A percentile compares a stretch with the other conserved stretches of the same genome.
Evolutionary conservation across 2,329 filamentous ascomycete genomes (phyloP).

Genomic region (Neonectria sp.): DNA sequence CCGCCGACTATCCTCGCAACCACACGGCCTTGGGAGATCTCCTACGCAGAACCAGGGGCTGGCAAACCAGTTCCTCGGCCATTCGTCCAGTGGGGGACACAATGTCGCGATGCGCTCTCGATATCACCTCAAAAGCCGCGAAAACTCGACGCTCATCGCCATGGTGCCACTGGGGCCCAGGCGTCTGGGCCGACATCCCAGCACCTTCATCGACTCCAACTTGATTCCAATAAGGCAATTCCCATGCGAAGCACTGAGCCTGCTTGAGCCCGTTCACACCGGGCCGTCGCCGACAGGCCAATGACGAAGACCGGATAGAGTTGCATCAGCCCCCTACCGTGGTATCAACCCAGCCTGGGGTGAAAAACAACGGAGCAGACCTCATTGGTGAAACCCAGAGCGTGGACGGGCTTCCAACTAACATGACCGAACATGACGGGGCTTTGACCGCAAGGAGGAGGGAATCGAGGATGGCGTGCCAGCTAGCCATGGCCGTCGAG

Average conservation of each 20-base stretch:
- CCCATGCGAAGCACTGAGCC: slow-evolving; percentile 15
- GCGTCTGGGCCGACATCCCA: slow-evolving; percentile 1
- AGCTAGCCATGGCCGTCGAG: slow-evolving; percentile 1
- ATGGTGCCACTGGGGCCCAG: slow-evolving; percentile 15
- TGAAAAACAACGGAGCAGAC: slow-evolving; percentile 4
- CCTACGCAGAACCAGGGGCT: slow-evolving; percentile 1
- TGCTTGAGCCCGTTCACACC: slow-evolving; percentile 24
- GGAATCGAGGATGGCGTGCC: slow-evolving; percentile 41
- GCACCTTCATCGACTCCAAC: background rate
- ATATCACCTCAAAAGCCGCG: slow-evolving; percentile 45
- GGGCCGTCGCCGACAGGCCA: slow-evolving; percentile 25
- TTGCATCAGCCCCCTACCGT: slow-evolving; percentile 3
- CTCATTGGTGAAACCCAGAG: slow-evolving; percentile 20
- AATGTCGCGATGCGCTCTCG: slow-evolving; percentile 45
- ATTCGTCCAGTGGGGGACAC: slow-evolving; percentile 12
- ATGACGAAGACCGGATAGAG: slow-evolving; percentile 37
- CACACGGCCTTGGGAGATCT: slow-evolving; percentile 2
- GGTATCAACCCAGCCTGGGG: background rate
- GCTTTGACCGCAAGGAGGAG: slow-evolving; percentile 30
- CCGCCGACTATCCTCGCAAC: background rate
- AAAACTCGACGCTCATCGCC: slow-evolving; percentile 19
- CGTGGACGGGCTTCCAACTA: slow-evolving; percentile 16
- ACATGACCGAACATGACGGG: slow-evolving; percentile 29
- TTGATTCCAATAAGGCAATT: slow-evolving; percentile 7
- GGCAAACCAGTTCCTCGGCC: slow-evolving; percentile 19